Base-by-base conservation (phyloP, 2,329 filamentous ascomycete genomes). In the Colletotrichum trifolii region DNA sequence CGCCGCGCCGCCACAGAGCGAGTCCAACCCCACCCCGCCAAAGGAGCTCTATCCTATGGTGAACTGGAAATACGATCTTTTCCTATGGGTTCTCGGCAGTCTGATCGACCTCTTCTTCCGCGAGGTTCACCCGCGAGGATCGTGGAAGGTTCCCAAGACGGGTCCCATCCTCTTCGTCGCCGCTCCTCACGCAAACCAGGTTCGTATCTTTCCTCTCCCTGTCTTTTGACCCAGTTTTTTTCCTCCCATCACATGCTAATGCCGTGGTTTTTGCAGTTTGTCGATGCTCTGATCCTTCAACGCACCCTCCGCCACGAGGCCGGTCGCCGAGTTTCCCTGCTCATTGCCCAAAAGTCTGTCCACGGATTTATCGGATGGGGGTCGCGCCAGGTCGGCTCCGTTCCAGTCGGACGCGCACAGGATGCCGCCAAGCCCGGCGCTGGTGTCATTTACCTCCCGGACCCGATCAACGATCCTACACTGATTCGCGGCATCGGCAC, bases 81-180 rank as follows among this genome's bases (percentile, higher is more conserved):
- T 94, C 73, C 83, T 94, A 38, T 93, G 91, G 85, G 84, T 85
- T 53, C 91, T 94, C 75, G 91, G 90, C 46, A 87, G 98, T 69
- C 84, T 98, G 56, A 89, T 96, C 69, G 96, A 99, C 78, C 89
- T 97, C 70, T 99, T 99, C 87, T 99, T 99, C 83, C 91, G 96
- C 71, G 96, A 99, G 79, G 93, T 99, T 13, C 94, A 98, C 76
- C 96, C 96, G 11, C 88, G 96, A 69, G 94, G 94, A 70, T 93
- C 94, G 68, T 99, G 96, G 94, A 95, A 94, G 78, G 92, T 99
- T 48, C 96, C 96, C 48, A 89, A 91, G 73, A 87, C 88, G 68
- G 96, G 94, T 0, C 94, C 96, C 1, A 88, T 99, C 68, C 92
- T 99, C 65, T 96, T 99, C 73, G 96, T 99, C 70, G 96, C 94